Conservation (phyloP, 495 filamentous ascomycete species). For the Pseudomonodictys pantanalensis region DNA sequence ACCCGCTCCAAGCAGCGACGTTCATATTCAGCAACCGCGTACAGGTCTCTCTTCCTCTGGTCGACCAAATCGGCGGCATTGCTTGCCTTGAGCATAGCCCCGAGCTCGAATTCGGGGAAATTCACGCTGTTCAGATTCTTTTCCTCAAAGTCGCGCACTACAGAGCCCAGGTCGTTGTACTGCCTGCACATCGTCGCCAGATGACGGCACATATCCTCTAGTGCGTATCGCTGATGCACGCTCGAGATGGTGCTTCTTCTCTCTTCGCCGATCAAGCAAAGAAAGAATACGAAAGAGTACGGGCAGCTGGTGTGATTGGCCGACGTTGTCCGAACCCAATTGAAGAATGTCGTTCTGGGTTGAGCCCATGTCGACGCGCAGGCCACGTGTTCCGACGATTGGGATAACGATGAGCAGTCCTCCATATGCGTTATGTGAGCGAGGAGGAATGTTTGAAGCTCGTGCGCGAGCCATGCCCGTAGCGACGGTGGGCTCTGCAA, state of each 20-base stretch:
- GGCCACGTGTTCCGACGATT: background rate
- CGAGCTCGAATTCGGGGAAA: constrained; percentile 41
- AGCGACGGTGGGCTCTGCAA: constrained; percentile 10
- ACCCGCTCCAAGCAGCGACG: constrained; percentile 25
- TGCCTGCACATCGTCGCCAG: constrained; percentile 42
- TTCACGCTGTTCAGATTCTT: constrained; percentile 45
- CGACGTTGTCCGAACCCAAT: constrained; percentile 43
- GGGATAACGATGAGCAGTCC: constrained; percentile 3
- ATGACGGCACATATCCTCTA: constrained; percentile 35
- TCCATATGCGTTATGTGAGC: constrained; percentile 27
- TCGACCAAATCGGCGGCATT: constrained; percentile 1
- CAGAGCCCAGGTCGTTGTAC: constrained; percentile 47
- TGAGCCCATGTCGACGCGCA: constrained; percentile 3
- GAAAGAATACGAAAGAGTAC: constrained; percentile 42
- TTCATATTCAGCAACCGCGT: constrained; percentile 39
- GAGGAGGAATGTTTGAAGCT: constrained; percentile 18
- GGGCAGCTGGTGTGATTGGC: constrained; percentile 43
- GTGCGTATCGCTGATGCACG: constrained; percentile 37
- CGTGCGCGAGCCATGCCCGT: constrained; percentile 15
- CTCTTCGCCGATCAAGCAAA: constrained; percentile 32
- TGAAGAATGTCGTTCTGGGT: constrained; percentile 27
- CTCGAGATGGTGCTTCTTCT: constrained; percentile 20
- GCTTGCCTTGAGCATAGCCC: background rate
- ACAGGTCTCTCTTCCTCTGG: constrained; percentile 29
- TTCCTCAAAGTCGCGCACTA: constrained; percentile 39